Base-by-base conservation (phyloP, 352 stramenopile species). In the Globisporangium irregulare region DNA sequence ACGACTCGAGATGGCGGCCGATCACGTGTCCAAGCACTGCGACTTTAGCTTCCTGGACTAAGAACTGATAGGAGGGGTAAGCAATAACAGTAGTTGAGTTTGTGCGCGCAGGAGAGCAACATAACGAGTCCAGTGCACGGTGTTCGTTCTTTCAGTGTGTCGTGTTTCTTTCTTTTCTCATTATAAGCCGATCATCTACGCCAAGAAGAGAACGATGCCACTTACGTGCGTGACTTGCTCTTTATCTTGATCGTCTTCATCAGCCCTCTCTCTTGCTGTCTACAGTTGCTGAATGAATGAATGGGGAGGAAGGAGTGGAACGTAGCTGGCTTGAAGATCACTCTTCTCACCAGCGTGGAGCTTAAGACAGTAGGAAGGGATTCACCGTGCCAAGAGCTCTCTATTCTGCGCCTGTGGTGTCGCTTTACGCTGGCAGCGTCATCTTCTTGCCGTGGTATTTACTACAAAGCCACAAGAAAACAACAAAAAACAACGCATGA, bases 361-460 rank as follows among this genome's bases (percentile, higher is more conserved):
- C 32, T 25, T 18, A 8, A 1, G 27, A 3, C 32, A 48, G 4
- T 0, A 27, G 43, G 20, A 22, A 6, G 14, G 3, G 1, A n/a
- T 18, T n/a, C 9, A 20, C 18, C 10, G 24, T 24, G n/a, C 59
- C 22, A 14, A 64, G 32, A 58, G 61, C 61, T 67, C 61, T 67
- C 22, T 59, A 55, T 29, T 59, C 12, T 61, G 34, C 59, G n/a
- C 59, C 3, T 22, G 5, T 56, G 10, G 12, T 55, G 12, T 3
- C 8, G 38, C 53, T 66, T 85, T 96, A 96, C 72, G 84, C 82
- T 20, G 88, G 88, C 66, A 96, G 70, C 73, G 88, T 92, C 88
- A 96, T 94, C 81, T 96, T 96, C 79, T 95, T 93, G 73, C 88
- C 88, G 58, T 94, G 86, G 78, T 94, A 94, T 82, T 96, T 96